Base-by-base conservation (phyloP, 2,329 filamentous ascomycete species). In the Calonectria honghensis region DNA sequence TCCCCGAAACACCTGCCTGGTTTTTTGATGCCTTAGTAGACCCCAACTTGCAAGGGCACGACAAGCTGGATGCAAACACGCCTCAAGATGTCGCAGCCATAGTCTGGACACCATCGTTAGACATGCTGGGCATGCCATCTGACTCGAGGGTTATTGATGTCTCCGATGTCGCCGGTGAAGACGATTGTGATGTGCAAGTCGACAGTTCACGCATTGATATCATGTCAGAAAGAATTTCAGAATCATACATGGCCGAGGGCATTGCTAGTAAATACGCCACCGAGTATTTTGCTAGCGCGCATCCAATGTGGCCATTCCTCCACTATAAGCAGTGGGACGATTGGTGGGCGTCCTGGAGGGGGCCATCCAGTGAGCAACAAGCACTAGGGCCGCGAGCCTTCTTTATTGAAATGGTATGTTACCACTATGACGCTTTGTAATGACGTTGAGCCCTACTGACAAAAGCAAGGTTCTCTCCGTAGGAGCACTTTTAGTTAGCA, bases 241-340 rank as follows among this genome's bases (percentile, higher is more conserved):
- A 63, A 27, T 41, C 57, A 1, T 39, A 39, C 6, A 63, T 63
- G 57, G 32, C 32, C 2, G 32, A 63, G 20, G 57, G 32, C 6
- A 41, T 63, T 16, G 57, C 57, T 13, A 63, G 57, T 13, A 37
- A 41, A 39, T 63, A 63, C 6, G 32, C 32, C 11, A 41, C 32
- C 6, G 57, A 63, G 11, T 63, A 63, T 29, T 63, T 63, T 32
- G n/a, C 57, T 3, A 63, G 32, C 11, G 57, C 57, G 11, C 57
- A 63, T 6, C 57, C 57, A 24, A 63, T 63, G 57, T 63, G 57
- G 57, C 57, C 57, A 20, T 63, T 63, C 37, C 35, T 63, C 13
- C 57, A 63, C n/a, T 27, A 63, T 29, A 63, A 63, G 24, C 57
- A 63, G n/a, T 63, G 57, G 57, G 57, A 63, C 37, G n/a, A 18